Conservation (phyloP, 331 rosid genomes). For the Cydonia oblonga region DNA sequence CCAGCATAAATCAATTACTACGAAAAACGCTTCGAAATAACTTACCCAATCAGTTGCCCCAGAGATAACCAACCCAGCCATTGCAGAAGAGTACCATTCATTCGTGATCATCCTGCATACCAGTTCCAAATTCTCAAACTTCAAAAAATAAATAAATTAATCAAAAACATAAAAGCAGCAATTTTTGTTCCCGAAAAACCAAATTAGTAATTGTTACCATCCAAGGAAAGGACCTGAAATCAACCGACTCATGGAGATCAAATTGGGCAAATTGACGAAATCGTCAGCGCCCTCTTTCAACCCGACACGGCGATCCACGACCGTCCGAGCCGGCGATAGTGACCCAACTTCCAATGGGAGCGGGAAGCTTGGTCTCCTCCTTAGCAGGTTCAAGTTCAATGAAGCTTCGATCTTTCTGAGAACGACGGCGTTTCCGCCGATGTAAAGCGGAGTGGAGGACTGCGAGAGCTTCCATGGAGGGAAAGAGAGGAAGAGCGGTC, state of each 20-base stretch:
- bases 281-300: neutral
- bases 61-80: constrained; percentile 69
- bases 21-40: neutral
- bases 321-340: constrained; percentile 1
- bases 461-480: constrained; percentile 95
- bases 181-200: too few relatives aligned
- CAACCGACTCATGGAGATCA: constrained; percentile 55
- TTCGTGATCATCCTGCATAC: constrained; percentile 70
- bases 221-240: constrained; percentile 88
- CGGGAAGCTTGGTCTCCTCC: constrained; percentile 28
- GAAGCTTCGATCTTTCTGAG: constrained; percentile 43
- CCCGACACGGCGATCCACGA: constrained; percentile 25
- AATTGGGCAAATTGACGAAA: constrained; percentile 57
- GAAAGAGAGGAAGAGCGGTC: constrained; percentile 64
- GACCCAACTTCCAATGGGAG: constrained; percentile 25
- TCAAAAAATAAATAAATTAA: too few relatives aligned
- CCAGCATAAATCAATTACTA: too few relatives aligned
- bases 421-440: constrained; percentile 41
- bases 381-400: constrained; percentile 39
- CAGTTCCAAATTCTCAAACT: neutral
- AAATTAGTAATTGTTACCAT: too few relatives aligned
- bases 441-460: constrained; percentile 77
- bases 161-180: too few relatives aligned
- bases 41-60: constrained; percentile 87
- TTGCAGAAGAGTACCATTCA: constrained; percentile 58